Evolutionary conservation across 768 basidiomycete species (phyloP), one percentile per base, ranked within the genome.

Genomic region (Brasilioporus rufonigricans): DNA sequence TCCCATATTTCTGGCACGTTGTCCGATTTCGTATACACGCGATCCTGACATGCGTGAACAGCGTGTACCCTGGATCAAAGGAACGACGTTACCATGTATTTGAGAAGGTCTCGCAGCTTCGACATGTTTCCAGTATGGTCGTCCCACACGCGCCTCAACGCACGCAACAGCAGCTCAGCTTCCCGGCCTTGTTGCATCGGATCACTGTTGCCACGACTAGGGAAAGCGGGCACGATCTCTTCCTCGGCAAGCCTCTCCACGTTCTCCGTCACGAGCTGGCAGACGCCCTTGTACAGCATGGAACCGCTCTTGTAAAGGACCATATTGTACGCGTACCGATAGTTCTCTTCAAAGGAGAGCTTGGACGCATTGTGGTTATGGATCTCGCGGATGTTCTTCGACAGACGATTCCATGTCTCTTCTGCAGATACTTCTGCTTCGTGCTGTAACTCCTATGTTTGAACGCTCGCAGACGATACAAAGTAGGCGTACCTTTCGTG

Each of bases 251-350:
- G 82, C 40, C 78, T 74, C 49, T 93, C 85, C 35, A 99, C 80
- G 66, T 99, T 91, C 62, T 91, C 86, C 12, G 80, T 75, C 40
- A 99, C 83, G 31, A 98, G 83, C 44, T 79, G 73, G 53, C 78
- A 85, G 41, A 96, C 84, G 5, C 94, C 95, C 33, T 86, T 84
- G 73, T 98, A 98, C 23, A 99, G 77, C 73, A 80, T 83, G 53
- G 87, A 86, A 3, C 93, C 93, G 50, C 87, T 81, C 68, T 90
- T 91, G 65, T 87, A 81, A 5, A 97, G 80, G 5, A 97, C 94
- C 82, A 98, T 85, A 67, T 94, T 93, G 74, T 97, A 97, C 19
- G 88, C 93, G 69, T 89, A 93, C 40, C 96, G 82, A 69, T 97
- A 93, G 61, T 93, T 91, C 73, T 95, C 94, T 69, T 98, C 92